Percentiles rank a stretch among this genome's conserved stretches.
Evolutionary conservation across 805 yeast species (phyloP).

Genomic region (Sugiyamaella lignohabitans): DNA sequence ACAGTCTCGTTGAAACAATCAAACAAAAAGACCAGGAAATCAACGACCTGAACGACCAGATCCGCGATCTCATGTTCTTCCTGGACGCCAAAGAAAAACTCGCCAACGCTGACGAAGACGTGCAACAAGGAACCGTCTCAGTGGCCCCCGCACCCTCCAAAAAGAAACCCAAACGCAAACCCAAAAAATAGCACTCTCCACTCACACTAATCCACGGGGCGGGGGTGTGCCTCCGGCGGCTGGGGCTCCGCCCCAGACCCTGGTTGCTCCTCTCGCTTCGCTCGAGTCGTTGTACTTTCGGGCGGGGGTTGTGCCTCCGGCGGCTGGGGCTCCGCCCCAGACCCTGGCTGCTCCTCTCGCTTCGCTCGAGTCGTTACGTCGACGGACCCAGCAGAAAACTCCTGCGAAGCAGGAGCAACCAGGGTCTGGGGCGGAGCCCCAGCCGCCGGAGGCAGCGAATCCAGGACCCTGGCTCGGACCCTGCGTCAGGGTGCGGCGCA

Average conservation of each 20-base stretch:
- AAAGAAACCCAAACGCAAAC: slow-evolving; percentile 5
- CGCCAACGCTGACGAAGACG: slow-evolving; percentile 63
- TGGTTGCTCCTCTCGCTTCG: neutral
- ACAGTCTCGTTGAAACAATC: slow-evolving; percentile 28
- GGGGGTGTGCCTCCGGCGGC: slow-evolving; percentile 1
- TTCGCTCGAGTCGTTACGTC: no score
- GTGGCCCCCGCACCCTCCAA: slow-evolving; percentile 7
- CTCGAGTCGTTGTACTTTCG: no score
- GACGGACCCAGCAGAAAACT: no score
- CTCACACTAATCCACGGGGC: neutral
- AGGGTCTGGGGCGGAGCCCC: no score
- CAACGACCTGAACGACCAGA: slow-evolving; percentile 29
- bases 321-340: no score
- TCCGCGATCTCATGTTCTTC: slow-evolving; percentile 70
- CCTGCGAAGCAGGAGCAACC: no score
- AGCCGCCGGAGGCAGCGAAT: no score
- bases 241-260: neutral
- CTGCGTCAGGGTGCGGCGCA: no score
- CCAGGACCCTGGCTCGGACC: no score
- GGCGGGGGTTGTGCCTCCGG: no score
- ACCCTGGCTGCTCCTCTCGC: no score
- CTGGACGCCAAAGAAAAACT: slow-evolving; percentile 68
- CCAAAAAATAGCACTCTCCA: neutral
- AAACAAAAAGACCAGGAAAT: slow-evolving; percentile 15
- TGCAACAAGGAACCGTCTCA: slow-evolving; percentile 51